Evolutionary conservation across 139 green algal genomes (phyloP).

Genomic region (Chlorella vulgaris): DNA sequence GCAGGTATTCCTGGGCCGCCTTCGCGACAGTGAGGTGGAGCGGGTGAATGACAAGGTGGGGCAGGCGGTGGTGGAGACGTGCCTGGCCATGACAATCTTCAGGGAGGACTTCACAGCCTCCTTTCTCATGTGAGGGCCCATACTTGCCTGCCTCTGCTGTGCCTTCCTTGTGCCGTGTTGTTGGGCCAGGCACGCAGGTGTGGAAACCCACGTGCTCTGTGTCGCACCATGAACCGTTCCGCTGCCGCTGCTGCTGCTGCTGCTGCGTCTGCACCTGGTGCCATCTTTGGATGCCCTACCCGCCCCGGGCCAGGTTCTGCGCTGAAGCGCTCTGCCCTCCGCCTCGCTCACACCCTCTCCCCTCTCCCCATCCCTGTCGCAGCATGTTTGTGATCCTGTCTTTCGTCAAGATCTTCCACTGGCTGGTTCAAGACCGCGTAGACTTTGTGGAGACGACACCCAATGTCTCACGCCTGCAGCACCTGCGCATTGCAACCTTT

Average conservation of each 20-base stretch:
- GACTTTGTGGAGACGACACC: slow-evolving; percentile 95
- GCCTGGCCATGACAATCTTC: slow-evolving; percentile 98
- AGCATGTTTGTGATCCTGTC: slow-evolving; percentile 91
- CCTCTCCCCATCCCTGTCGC: neutral
- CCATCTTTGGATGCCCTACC: no score
- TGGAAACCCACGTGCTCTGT: no score
- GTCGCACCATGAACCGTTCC: no score
- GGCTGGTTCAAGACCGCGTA: slow-evolving; percentile 90
- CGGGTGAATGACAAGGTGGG: slow-evolving; percentile 85
- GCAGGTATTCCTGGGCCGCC: slow-evolving; percentile 90
- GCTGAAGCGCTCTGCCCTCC: no score
- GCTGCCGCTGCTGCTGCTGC: no score
- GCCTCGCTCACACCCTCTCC: neutral
- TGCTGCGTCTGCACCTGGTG: no score
- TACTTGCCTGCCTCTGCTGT: no score
- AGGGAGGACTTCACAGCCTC: slow-evolving; percentile 84
- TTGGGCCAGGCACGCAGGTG: no score
- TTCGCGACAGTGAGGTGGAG: slow-evolving; percentile 95
- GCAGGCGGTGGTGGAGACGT: slow-evolving; percentile 94
- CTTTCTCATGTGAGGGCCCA: slow-evolving; percentile 72
- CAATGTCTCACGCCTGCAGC: slow-evolving; percentile 71
- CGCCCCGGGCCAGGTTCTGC: no score
- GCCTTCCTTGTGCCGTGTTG: no score
- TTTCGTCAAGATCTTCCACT: slow-evolving; percentile 96
- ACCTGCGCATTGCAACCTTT: slow-evolving; percentile 83